These are phyloP conservation scores for Diplodia seriata DNA, from an alignment of 2,329 filamentous ascomycete genomes.

Conservation along the genomic window DNA sequence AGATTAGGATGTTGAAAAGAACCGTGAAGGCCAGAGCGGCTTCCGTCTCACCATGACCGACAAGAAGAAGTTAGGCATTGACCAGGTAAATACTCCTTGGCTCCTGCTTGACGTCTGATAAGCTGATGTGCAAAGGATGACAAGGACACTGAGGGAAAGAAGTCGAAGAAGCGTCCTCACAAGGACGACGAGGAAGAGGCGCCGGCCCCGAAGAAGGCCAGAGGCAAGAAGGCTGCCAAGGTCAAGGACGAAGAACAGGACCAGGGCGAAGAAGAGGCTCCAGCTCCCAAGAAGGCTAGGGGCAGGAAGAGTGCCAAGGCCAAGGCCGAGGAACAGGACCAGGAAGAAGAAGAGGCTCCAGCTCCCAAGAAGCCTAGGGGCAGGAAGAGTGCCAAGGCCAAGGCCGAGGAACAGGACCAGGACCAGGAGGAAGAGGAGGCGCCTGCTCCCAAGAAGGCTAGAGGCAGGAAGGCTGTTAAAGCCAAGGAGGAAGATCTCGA, in stretches of 20 bases:
- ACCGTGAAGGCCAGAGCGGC: conserved; percentile 70
- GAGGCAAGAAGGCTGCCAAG: conserved; percentile 42
- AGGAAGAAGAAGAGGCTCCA: conserved; percentile 40
- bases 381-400: conserved; percentile 41
- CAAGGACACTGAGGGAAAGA: conserved; percentile 38
- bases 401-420: conserved; percentile 33
- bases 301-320: conserved; percentile 41
- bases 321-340: conserved; percentile 35
- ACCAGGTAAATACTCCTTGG: conserved; percentile 30
- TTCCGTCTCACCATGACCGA: conserved; percentile 57
- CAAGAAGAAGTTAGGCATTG: conserved; percentile 40
- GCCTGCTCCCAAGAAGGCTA: conserved; percentile 38
- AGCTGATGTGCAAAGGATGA: conserved; percentile 33
- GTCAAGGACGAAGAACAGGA: conserved; percentile 37
- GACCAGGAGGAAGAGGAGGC: conserved; percentile 40
- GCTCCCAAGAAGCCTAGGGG: conserved; percentile 40
- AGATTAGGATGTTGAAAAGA: conserved; percentile 74
- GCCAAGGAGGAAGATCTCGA: conserved; percentile 37
- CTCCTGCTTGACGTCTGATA: conserved; percentile 26
- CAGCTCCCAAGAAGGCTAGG: conserved; percentile 41
- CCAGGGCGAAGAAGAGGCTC: conserved; percentile 43
- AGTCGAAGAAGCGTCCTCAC: conserved; percentile 51
- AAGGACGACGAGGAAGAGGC: conserved; percentile 41
- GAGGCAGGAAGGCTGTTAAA: conserved; percentile 42
- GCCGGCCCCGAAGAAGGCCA: conserved; percentile 38